A percentile compares a stretch with the other conserved stretches of the same genome.
These are phyloP conservation scores for Butyriboletus regius DNA, from an alignment of 1,284 basidiomycete species.

Conservation along the genomic window DNA sequence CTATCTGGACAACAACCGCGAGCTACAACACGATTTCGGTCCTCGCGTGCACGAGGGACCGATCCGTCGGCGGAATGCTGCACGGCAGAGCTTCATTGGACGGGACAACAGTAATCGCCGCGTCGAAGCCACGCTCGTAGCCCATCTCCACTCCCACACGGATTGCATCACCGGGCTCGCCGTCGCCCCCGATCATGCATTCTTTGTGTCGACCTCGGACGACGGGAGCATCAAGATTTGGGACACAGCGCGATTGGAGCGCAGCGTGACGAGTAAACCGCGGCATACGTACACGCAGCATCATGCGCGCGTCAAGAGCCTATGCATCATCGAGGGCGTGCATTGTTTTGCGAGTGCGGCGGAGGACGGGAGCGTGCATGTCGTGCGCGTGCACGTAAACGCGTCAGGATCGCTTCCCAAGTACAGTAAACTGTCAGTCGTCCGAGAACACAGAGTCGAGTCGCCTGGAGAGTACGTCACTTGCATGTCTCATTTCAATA, in stretches of 20 bases:
- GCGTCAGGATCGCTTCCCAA: constrained; percentile 60
- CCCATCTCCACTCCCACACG: constrained; percentile 79
- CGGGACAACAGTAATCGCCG: constrained; percentile 42
- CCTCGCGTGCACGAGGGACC: constrained; percentile 76
- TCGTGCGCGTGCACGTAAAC: constrained; percentile 72
- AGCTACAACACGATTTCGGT: constrained; percentile 82
- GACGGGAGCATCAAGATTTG: constrained; percentile 80
- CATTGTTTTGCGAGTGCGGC: constrained; percentile 86
- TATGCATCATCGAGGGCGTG: constrained; percentile 75
- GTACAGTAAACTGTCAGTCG: constrained; percentile 69
- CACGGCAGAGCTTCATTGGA: constrained; percentile 55
- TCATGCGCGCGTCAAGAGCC: constrained; percentile 69
- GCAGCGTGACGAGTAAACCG: constrained; percentile 67
- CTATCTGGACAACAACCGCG: constrained; percentile 79
- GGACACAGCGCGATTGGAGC: constrained; percentile 73
- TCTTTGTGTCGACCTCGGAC: constrained; percentile 85
- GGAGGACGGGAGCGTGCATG: constrained; percentile 77
- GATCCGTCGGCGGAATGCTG: constrained; percentile 63
- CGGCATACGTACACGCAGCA: constrained; percentile 72
- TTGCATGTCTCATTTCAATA: constrained; percentile 68
- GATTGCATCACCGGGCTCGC: constrained; percentile 74
- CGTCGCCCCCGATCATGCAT: constrained; percentile 87
- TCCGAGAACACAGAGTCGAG: constrained; percentile 67
- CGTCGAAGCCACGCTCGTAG: constrained; percentile 71
- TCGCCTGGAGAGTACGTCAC: constrained; percentile 69